These are phyloP conservation scores for Holtermannia corniformis DNA, from an alignment of 768 basidiomycete genomes.

Conservation along the genomic window DNA sequence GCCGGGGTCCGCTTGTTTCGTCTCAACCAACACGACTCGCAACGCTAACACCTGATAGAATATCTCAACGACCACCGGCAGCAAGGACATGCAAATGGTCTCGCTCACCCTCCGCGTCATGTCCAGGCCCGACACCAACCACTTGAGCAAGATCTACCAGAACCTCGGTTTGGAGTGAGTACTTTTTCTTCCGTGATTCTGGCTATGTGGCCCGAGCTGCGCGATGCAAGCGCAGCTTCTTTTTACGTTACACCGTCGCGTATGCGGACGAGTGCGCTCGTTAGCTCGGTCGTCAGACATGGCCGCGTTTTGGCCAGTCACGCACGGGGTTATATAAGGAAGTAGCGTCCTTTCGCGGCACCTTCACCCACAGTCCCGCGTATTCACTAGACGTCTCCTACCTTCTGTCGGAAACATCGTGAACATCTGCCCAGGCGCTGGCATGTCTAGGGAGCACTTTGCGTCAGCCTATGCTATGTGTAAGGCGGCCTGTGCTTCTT, in stretches of 20 bases:
- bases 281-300: not conserved
- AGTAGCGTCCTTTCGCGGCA: too few species aligned
- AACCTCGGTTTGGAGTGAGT: slow-evolving; percentile 68
- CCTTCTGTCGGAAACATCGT: too few species aligned
- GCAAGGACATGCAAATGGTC: slow-evolving; percentile 96
- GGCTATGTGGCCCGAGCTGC: not conserved
- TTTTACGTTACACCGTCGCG: not conserved
- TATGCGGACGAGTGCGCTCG: not conserved
- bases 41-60: slow-evolving; percentile 49
- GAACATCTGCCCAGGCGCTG: too few species aligned
- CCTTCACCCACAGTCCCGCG: too few species aligned
- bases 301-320: too few species aligned
- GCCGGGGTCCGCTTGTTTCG: too few species aligned
- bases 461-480: too few species aligned
- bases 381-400: too few species aligned
- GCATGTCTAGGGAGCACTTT: too few species aligned
- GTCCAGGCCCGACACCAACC: slow-evolving; percentile 78
- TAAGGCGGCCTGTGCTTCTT: too few species aligned
- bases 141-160: slow-evolving; percentile 90
- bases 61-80: slow-evolving; percentile 97
- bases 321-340: too few species aligned
- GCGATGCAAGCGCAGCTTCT: not conserved
- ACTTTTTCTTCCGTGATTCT: not conserved
- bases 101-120: slow-evolving; percentile 92
- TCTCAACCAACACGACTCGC: too few species aligned